Percentiles rank a stretch among this genome's conserved stretches.
These are phyloP conservation scores for Solanum pennellii DNA, from an alignment of 257 asterid species.

Conservation along the genomic window DNA sequence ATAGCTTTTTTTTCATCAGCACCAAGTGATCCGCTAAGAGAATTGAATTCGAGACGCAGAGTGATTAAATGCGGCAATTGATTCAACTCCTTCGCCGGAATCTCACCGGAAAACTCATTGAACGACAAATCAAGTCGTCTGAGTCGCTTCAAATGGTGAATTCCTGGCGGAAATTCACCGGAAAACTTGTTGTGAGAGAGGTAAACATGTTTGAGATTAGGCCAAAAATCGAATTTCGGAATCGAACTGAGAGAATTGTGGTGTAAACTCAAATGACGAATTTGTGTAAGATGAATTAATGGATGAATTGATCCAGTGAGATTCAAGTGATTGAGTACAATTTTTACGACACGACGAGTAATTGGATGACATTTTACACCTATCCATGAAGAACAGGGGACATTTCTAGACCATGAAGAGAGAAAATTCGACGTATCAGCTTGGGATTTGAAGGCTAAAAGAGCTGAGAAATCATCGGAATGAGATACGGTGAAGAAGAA, in stretches of 20 bases:
- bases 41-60: slow-evolving; percentile 19
- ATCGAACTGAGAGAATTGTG: slow-evolving; percentile 15
- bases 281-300: slow-evolving; percentile 7
- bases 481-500: not conserved
- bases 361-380: slow-evolving; percentile 15
- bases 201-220: slow-evolving; percentile 15
- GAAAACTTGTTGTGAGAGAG: slow-evolving; percentile 22
- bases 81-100: slow-evolving; percentile 16
- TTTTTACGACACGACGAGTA: slow-evolving; percentile 13
- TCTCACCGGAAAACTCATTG: slow-evolving; percentile 12
- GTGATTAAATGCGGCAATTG: slow-evolving; percentile 20
- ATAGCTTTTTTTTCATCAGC: not conserved
- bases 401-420: slow-evolving; percentile 11
- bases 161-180: slow-evolving; percentile 11
- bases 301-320: slow-evolving; percentile 15
- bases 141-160: slow-evolving; percentile 6
- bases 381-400: slow-evolving; percentile 19
- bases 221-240: slow-evolving; percentile 13
- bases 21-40: slow-evolving; percentile 10
- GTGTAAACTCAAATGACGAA: slow-evolving; percentile 24
- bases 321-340: slow-evolving; percentile 10
- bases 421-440: slow-evolving; percentile 19
- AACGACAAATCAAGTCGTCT: slow-evolving; percentile 21
- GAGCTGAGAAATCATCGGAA: slow-evolving; percentile 1
- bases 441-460: slow-evolving; percentile 11